Evolutionary conservation across 371 early-diverging fungal genomes (phyloP), one percentile per base, ranked within the genome.

Genomic region (Mucor saturninus): DNA sequence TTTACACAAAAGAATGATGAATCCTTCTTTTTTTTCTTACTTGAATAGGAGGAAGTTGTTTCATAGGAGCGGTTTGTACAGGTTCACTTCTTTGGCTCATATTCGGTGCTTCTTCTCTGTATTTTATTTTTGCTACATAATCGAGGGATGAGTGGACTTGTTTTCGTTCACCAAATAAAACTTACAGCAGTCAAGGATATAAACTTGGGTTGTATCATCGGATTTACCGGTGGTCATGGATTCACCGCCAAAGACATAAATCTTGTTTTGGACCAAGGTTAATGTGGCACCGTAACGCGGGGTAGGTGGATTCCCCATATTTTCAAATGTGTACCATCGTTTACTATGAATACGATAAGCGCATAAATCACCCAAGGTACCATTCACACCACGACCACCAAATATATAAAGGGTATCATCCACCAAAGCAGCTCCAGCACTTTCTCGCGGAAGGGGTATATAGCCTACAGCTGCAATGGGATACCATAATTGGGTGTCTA

Each of bases 301-400:
- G 11, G 86, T 78, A 56, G 89, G 85, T 32, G 88, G 71, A 5
- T 81, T 70, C 1, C 85, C 76, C 71, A 86, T 86, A 57, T 83
- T 78, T 51, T 83, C 85, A 75, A 89, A 89, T 53, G 83, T 89
- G 57, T 86, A 81, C 89, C 90, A 89, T 60, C 89, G 79, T 61
- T 83, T 72, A 82, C 83, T 79, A 48, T 80, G 73, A 39, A 89
- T 77, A 58, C 83, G 79, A 69, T 87, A 89, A 0, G 88, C 89
- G 28, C 76, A 88, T 15, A 89, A 75, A 71, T 90, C 89, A 15
- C 80, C 80, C 52, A 85, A 56, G 14, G 78, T 68, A 67, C 85
- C 86, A 31, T 80, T 75, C 4, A 74, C 56, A n/a, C 81, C 75
- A 61, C 79, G 79, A 1, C 90, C 90, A 37, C 90, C 90, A 75